phyloP scores from a whole-genome alignment of 1,284 basidiomycete species.

The Malassezia psittaci region DNA sequence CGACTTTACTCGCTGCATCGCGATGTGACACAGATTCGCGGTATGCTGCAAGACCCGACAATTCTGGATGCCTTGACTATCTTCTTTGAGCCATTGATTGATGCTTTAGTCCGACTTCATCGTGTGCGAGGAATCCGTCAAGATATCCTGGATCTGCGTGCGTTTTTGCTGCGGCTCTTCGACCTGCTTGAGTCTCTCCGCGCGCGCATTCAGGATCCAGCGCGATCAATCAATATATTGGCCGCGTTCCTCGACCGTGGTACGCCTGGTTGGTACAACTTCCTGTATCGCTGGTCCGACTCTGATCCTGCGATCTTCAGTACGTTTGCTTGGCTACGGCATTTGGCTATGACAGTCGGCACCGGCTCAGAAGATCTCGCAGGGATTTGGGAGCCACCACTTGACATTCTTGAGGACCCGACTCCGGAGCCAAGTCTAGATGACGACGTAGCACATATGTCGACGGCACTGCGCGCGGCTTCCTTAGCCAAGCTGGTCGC shows the following conservation, averaged over 20 bases:
- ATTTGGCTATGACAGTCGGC: conserved; percentile 33
- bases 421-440: background rate
- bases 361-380: conserved; percentile 32
- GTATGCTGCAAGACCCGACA: conserved; percentile 32
- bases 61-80: conserved; percentile 28
- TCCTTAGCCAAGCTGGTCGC: conserved; percentile 7
- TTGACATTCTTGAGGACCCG: conserved; percentile 10
- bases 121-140: conserved; percentile 28
- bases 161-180: conserved; percentile 25
- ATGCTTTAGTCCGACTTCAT: conserved; percentile 32
- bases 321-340: conserved; percentile 41
- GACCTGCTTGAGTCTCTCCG: conserved; percentile 37
- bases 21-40: conserved; percentile 40
- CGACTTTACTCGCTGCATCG: conserved; percentile 36
- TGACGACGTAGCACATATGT: conserved; percentile 4
- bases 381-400: conserved; percentile 29
- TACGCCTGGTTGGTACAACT: conserved; percentile 28
- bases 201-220: conserved; percentile 37
- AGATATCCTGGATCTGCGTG: conserved; percentile 23
- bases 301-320: conserved; percentile 29
- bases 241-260: conserved; percentile 38
- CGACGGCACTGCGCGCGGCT: conserved; percentile 7
- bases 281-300: conserved; percentile 25
- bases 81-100: conserved; percentile 36
- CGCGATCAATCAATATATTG: conserved; percentile 30